Evolutionary conservation across 768 basidiomycete species (phyloP).

Genomic region (Pholiota molesta): DNA sequence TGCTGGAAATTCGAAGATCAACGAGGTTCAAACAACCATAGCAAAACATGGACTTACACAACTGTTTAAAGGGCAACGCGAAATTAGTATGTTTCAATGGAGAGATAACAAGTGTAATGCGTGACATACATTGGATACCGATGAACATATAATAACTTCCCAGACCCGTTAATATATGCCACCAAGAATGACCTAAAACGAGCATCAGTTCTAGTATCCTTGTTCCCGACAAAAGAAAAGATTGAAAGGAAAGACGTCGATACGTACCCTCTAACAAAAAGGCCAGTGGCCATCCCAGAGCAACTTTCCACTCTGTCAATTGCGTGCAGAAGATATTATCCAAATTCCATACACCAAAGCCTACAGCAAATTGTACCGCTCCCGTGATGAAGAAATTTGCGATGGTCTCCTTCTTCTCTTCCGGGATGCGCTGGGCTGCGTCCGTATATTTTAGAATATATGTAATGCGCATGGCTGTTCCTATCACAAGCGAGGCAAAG

Average conservation of each 20-base stretch:
- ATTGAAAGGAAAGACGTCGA: constrained; percentile 17
- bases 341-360: constrained; percentile 79
- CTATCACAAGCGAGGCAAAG: constrained; percentile 63
- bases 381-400: constrained; percentile 54
- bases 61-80: constrained; percentile 28
- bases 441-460: constrained; percentile 55
- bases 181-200: constrained; percentile 62
- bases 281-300: constrained; percentile 64
- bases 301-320: constrained; percentile 57
- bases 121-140: constrained; percentile 51
- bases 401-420: constrained; percentile 43
- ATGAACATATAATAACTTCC: constrained; percentile 56
- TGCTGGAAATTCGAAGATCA: constrained; percentile 33
- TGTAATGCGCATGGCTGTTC: constrained; percentile 46
- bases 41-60: constrained; percentile 39
- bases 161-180: constrained; percentile 66
- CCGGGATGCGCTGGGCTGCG: constrained; percentile 41
- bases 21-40: constrained; percentile 5
- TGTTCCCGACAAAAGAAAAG: constrained; percentile 15
- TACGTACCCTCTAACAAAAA: constrained; percentile 60
- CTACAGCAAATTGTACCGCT: constrained; percentile 56
- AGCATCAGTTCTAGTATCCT: background rate
- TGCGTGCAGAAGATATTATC: constrained; percentile 76
- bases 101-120: background rate
- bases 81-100: constrained; percentile 5